Evolutionary conservation across 371 early-diverging fungal species (phyloP).

Genomic region (Mucor lusitanicus): DNA sequence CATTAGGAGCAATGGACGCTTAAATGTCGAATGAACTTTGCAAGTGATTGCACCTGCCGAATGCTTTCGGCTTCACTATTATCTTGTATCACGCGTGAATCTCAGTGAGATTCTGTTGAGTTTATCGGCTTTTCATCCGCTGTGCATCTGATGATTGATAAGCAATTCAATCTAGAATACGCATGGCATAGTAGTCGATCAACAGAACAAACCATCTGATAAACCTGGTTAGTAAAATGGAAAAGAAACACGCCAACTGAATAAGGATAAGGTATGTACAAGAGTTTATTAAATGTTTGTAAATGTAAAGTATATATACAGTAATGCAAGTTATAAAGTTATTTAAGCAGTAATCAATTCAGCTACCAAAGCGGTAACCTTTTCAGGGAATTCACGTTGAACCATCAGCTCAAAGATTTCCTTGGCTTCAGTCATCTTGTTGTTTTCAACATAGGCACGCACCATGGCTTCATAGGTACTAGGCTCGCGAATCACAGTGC

Average conservation of each 20-base stretch:
- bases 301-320: background rate
- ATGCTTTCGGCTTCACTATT: no score
- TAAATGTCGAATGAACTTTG: no score
- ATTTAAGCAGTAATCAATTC: constrained; percentile 26
- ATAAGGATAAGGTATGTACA: background rate
- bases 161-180: no score
- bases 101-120: no score
- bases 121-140: no score
- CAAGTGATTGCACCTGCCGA: no score
- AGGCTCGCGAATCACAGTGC: constrained; percentile 56
- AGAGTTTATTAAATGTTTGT: background rate
- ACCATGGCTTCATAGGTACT: constrained; percentile 71
- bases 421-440: constrained; percentile 43
- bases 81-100: no score
- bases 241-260: background rate
- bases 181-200: no score
- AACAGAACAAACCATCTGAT: no score
- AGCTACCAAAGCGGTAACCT: constrained; percentile 46
- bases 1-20: no score
- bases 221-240: background rate
- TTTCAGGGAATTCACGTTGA: constrained; percentile 52
- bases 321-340: background rate
- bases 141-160: no score
- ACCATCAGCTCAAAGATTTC: constrained; percentile 44
- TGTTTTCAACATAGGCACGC: constrained; percentile 54